These are phyloP conservation scores for Citeromyces matritensis DNA, from an alignment of 805 yeast species.

Conservation along the genomic window DNA sequence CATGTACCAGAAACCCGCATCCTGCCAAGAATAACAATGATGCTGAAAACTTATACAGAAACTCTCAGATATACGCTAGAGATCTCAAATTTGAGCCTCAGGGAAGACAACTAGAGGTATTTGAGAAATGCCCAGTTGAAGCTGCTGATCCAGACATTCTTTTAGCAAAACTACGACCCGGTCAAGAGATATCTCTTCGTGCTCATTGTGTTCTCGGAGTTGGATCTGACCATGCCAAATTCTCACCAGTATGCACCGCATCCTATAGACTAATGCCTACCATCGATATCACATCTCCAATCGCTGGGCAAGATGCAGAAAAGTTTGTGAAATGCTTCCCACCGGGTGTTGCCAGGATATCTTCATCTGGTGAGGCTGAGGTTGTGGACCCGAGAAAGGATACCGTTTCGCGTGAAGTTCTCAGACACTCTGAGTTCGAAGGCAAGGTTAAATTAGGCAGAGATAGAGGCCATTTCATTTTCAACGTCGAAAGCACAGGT, in stretches of 20 bases:
- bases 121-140: slow-evolving; percentile 50
- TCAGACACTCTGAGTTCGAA: slow-evolving; percentile 83
- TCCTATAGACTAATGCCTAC: slow-evolving; percentile 87
- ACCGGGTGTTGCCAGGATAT: slow-evolving; percentile 75
- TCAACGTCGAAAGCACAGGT: slow-evolving; percentile 89
- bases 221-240: slow-evolving; percentile 94
- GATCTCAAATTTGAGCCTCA: slow-evolving; percentile 87
- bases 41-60: slow-evolving; percentile 72
- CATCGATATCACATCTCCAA: slow-evolving; percentile 61
- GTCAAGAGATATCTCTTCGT: slow-evolving; percentile 84
- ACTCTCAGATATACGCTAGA: slow-evolving; percentile 77
- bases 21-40: slow-evolving; percentile 68
- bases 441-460: slow-evolving; percentile 88
- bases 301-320: slow-evolving; percentile 60
- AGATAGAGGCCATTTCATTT: slow-evolving; percentile 82
- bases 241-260: slow-evolving; percentile 94
- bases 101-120: slow-evolving; percentile 67
- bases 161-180: slow-evolving; percentile 88
- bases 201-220: slow-evolving; percentile 86
- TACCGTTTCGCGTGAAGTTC: slow-evolving; percentile 92
- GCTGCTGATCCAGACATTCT: slow-evolving; percentile 83
- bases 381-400: slow-evolving; percentile 88
- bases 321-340: slow-evolving; percentile 87
- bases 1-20: slow-evolving; percentile 75
- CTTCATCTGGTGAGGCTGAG: slow-evolving; percentile 51